Percentiles rank a stretch among this genome's conserved stretches.
These are phyloP conservation scores for Sarocladiaceae sp. DNA, from an alignment of 2,329 filamentous ascomycete genomes.

Conservation along the genomic window DNA sequence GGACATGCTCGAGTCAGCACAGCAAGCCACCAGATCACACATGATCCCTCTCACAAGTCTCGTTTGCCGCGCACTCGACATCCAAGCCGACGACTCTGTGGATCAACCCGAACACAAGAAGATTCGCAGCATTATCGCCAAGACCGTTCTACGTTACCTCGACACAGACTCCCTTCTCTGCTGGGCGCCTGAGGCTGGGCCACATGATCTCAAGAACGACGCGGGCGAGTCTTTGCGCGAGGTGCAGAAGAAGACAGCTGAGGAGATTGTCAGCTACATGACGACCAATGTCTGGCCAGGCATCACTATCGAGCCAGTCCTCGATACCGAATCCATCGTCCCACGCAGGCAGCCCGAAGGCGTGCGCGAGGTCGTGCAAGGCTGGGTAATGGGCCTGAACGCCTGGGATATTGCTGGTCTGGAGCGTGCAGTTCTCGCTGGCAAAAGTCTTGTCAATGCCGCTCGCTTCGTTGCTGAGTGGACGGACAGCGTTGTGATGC, in stretches of 20 bases:
- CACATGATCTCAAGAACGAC: slow-evolving; percentile 42
- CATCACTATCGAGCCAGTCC: slow-evolving; percentile 70
- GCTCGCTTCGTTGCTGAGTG: slow-evolving; percentile 79
- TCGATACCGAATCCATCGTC: slow-evolving; percentile 74
- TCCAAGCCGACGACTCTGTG: slow-evolving; percentile 60
- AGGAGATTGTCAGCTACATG: slow-evolving; percentile 68
- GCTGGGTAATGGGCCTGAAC: slow-evolving; percentile 70
- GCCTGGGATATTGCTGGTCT: slow-evolving; percentile 82
- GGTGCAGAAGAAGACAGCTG: slow-evolving; percentile 65
- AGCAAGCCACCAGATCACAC: slow-evolving; percentile 81
- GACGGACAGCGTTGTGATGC: slow-evolving; percentile 65
- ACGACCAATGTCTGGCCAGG: slow-evolving; percentile 78
- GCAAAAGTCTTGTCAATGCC: slow-evolving; percentile 80
- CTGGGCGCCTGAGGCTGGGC: slow-evolving; percentile 63
- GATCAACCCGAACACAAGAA: slow-evolving; percentile 33
- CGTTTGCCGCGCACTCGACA: slow-evolving; percentile 77
- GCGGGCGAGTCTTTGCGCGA: slow-evolving; percentile 60
- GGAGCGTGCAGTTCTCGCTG: slow-evolving; percentile 77
- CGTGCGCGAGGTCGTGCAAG: slow-evolving; percentile 71
- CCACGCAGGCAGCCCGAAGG: slow-evolving; percentile 68
- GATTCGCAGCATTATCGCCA: slow-evolving; percentile 60
- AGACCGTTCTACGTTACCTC: slow-evolving; percentile 76
- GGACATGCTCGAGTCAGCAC: slow-evolving; percentile 76
- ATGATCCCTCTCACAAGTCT: slow-evolving; percentile 88
- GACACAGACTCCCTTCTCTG: slow-evolving; percentile 90